phyloP scores from a whole-genome alignment of 306 rosid species.

The Cicer bijugum region DNA sequence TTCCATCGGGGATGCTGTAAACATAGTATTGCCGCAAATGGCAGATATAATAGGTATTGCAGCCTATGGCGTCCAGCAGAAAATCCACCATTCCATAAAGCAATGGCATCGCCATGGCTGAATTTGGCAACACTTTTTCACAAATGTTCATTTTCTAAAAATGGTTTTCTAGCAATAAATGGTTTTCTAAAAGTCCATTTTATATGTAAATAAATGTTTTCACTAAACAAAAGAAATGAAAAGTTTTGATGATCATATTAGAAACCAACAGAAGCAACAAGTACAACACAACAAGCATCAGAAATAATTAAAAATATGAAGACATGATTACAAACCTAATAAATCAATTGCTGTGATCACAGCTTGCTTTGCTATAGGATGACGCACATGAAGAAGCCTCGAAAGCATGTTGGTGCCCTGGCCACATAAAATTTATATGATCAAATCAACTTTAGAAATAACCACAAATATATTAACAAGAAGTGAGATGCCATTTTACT shows the following conservation, averaged over 20 bases:
- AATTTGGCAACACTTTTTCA: slow-evolving; percentile 2
- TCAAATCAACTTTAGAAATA: slow-evolving; percentile 38
- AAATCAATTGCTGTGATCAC: slow-evolving; percentile 95
- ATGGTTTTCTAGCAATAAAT: neutral
- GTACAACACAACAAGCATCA: neutral
- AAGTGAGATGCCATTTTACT: slow-evolving; percentile 18
- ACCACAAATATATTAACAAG: neutral
- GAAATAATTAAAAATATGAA: slow-evolving; percentile 16
- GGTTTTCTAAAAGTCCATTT: slow-evolving; percentile 1
- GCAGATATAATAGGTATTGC: neutral
- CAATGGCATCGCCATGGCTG: neutral
- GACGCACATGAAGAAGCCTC: slow-evolving; percentile 88
- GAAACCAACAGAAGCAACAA: slow-evolving; percentile 26
- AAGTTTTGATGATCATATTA: slow-evolving; percentile 7
- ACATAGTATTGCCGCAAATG: neutral
- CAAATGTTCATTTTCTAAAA: slow-evolving; percentile 16
- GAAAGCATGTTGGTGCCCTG: slow-evolving; percentile 98
- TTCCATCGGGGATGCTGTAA: no score
- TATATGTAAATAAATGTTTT: slow-evolving; percentile 8
- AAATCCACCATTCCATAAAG: neutral
- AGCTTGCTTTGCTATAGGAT: slow-evolving; percentile 94
- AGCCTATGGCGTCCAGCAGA: neutral
- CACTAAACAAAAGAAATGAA: slow-evolving; percentile 11
- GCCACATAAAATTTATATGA: slow-evolving; percentile 39
- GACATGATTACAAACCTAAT: slow-evolving; percentile 63